Evolutionary conservation across 192 early-diverging fungal genomes (phyloP), one percentile per base, ranked within the genome.

Genomic region (Dissophora globulifera): DNA sequence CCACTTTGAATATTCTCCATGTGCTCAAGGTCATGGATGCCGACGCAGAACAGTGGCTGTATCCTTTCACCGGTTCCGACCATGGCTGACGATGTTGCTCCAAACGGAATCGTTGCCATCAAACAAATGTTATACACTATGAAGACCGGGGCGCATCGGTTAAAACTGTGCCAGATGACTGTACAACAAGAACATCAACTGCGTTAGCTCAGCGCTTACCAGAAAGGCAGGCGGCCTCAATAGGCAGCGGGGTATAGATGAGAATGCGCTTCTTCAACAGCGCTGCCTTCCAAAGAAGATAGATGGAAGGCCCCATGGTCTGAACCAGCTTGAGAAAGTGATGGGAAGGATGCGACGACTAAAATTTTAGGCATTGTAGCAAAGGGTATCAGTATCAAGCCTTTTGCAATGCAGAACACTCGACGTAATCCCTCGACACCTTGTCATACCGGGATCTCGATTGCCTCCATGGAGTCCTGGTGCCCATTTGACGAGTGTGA

Each of bases 271-370:
- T 82, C 50, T 61, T 79, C 42, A 80, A 46, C 32, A 88, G 49
- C 3, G 79, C 82, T 4, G 84, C 79, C 35, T 84, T 85, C 86
- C 86, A 88, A 4, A 88, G 46, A 6, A 71, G 38, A 63, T 82
- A 88, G 30, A 88, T 67, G 27, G 64, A 68, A n/a, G 86, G 84
- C 2, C 86, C 86, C 62, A 84, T 70, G 1, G 45, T 26, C 22
- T 65, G 56, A n/a, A 86, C 79, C 19, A 85, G 79, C 4, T 75
- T 62, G 9, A 75, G 57, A 48, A 85, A 85, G 26, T 60, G 43
- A 50, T 68, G 76, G 1, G 81, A 76, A n/a, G 82, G 82, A 61
- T 86, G 81, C 1, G 59, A 53, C 9, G 40, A 2, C 76, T 79
- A 58, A n/a, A n/a, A n/a, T n/a, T n/a, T n/a, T n/a, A n/a, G n/a